phyloP scores from a whole-genome alignment of 1,284 basidiomycete species.

The Calocybe gambosa region DNA sequence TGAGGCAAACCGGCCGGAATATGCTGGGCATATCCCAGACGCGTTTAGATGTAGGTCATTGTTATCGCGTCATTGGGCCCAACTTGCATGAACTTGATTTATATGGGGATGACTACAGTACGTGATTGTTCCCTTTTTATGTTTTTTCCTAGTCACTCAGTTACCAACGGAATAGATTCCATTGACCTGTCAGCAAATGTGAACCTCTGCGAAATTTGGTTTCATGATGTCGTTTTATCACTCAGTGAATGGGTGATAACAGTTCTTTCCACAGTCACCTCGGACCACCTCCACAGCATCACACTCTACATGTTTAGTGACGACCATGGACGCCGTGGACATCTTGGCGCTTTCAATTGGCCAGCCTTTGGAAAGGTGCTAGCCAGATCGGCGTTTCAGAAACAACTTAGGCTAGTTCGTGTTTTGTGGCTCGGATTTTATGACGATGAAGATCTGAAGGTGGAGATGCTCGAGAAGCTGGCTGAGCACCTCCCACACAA shows the following conservation, averaged over 20 bases:
- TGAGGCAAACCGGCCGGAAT: slow-evolving; percentile 1
- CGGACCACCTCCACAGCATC: slow-evolving; percentile 10
- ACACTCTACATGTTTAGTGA: slow-evolving; percentile 4
- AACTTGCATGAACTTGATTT: slow-evolving; percentile 12
- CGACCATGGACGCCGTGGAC: slow-evolving; percentile 1
- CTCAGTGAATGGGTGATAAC: slow-evolving; percentile 5
- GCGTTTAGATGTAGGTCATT: background rate
- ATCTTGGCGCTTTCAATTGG: slow-evolving; percentile 8
- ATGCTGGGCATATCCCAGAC: background rate
- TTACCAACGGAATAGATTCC: background rate
- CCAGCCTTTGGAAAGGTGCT: slow-evolving; percentile 5
- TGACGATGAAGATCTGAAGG: background rate
- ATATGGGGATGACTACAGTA: slow-evolving; percentile 1
- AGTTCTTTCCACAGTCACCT: slow-evolving; percentile 4
- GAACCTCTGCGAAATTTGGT: slow-evolving; percentile 12
- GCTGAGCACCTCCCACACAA: slow-evolving; percentile 1
- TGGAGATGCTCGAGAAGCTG: background rate
- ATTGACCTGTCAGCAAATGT: slow-evolving; percentile 8
- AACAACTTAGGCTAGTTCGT: slow-evolving; percentile 1
- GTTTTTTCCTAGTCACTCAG: background rate
- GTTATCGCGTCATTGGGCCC: slow-evolving; percentile 5
- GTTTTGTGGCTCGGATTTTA: slow-evolving; percentile 8
- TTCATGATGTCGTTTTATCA: slow-evolving; percentile 7
- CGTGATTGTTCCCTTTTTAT: background rate
- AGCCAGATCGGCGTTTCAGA: slow-evolving; percentile 1